A percentile compares a stretch with the other conserved stretches of the same genome.
Evolutionary conservation across 371 early-diverging fungal species (phyloP).

Genomic region (Mucor sp.): DNA sequence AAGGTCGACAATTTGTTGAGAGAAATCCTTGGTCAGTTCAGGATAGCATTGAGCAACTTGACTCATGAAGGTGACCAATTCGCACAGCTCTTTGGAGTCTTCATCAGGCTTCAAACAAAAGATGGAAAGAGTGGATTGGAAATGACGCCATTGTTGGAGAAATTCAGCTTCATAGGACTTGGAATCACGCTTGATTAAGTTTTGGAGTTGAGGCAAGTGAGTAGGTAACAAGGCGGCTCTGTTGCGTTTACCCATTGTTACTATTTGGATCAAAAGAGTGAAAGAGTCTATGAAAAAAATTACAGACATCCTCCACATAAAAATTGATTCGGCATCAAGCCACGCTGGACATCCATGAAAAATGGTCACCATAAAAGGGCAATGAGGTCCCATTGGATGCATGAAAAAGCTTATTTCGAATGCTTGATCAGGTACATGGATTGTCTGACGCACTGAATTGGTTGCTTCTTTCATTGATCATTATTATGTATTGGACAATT

Average conservation of each 20-base stretch:
- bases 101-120: slow-evolving; percentile 89
- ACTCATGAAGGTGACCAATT: slow-evolving; percentile 84
- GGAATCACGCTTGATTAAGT: slow-evolving; percentile 94
- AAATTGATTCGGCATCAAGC: slow-evolving; percentile 1
- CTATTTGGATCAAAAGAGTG: not conserved
- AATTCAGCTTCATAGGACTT: slow-evolving; percentile 93
- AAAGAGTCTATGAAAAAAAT: not conserved
- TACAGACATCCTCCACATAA: not conserved
- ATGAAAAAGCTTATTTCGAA: not conserved
- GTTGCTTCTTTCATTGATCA: too few relatives aligned
- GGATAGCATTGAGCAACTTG: slow-evolving; percentile 89
- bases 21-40: slow-evolving; percentile 75
- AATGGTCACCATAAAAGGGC: not conserved
- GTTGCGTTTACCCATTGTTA: slow-evolving; percentile 66
- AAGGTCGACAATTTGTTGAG: slow-evolving; percentile 80
- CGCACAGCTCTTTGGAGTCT: slow-evolving; percentile 80
- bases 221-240: slow-evolving; percentile 73
- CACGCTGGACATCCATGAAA: not conserved
- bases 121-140: slow-evolving; percentile 82
- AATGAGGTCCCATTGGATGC: not conserved
- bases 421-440: not conserved
- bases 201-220: slow-evolving; percentile 97
- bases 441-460: too few relatives aligned
- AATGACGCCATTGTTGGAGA: slow-evolving; percentile 90
- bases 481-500: too few relatives aligned